These are phyloP conservation scores for Kazachstania bromeliacearum DNA, from an alignment of 805 yeast species.

Conservation along the genomic window DNA sequence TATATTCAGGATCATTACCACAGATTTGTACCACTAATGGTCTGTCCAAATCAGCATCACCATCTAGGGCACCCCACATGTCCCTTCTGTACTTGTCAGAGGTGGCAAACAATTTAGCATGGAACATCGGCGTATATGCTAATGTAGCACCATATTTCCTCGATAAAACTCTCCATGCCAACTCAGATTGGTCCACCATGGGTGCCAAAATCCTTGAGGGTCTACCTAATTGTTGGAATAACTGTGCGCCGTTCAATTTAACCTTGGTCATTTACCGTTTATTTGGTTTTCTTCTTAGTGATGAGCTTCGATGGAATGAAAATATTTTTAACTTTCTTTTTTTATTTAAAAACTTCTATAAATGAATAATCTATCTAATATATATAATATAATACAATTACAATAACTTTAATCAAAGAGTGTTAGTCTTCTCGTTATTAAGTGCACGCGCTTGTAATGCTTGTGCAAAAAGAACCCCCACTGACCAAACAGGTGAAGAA, in stretches of 20 bases:
- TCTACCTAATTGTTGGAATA: constrained; percentile 57
- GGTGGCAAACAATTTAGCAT: constrained; percentile 81
- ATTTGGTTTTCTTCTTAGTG: not conserved
- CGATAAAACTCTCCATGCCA: constrained; percentile 88
- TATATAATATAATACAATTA: no score
- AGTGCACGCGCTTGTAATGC: constrained; percentile 60
- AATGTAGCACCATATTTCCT: constrained; percentile 86
- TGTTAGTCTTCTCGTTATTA: no score
- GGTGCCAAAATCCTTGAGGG: constrained; percentile 93
- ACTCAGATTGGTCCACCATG: constrained; percentile 95
- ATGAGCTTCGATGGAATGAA: not conserved
- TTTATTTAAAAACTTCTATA: no score
- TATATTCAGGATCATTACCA: constrained; percentile 85
- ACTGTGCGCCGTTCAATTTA: constrained; percentile 48
- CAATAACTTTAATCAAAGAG: no score
- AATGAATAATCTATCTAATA: no score
- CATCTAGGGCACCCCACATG: constrained; percentile 69
- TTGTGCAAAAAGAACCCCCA: constrained; percentile 67
- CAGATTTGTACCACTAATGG: constrained; percentile 93
- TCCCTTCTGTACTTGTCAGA: constrained; percentile 70
- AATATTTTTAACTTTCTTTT: not conserved
- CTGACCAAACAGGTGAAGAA: constrained; percentile 81
- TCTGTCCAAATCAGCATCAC: constrained; percentile 57
- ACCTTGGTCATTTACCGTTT: not conserved
- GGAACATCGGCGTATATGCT: constrained; percentile 95